These are phyloP conservation scores for Paramecium octaurelia DNA, from an alignment of 73 alveolate species.

Conservation along the genomic window DNA sequence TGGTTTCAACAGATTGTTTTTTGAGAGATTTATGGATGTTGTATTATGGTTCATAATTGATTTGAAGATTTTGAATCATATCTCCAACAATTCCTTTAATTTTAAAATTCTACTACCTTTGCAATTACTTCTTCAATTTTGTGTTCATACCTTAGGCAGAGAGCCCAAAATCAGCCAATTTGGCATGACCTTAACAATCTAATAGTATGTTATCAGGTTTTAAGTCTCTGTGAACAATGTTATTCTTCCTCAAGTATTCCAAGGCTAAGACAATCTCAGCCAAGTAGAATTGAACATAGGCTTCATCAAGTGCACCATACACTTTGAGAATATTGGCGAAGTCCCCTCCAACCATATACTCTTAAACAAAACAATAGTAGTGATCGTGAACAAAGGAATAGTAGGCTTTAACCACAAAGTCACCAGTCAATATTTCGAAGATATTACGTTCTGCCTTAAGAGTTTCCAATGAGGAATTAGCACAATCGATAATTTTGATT, in stretches of 20 bases:
- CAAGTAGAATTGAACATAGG: constrained; percentile 58
- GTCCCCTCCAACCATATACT: constrained; percentile 62
- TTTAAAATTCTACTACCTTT: not conserved
- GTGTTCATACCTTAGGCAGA: constrained; percentile 53
- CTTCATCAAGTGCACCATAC: constrained; percentile 49
- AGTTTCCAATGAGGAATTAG: constrained; percentile 42
- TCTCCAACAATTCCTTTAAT: not conserved
- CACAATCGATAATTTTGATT: constrained; percentile 71
- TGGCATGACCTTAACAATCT: constrained; percentile 64
- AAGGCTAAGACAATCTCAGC: constrained; percentile 69
- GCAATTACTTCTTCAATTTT: constrained; percentile 14
- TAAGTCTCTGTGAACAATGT: constrained; percentile 73
- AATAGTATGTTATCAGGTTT: constrained; percentile 74
- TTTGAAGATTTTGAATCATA: not conserved
- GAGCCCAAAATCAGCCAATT: constrained; percentile 77
- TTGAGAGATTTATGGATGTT: not conserved
- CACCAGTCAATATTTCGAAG: constrained; percentile 57
- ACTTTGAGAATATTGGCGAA: constrained; percentile 50
- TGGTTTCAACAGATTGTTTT: constrained; percentile 16
- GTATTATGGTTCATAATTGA: not conserved
- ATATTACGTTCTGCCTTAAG: constrained; percentile 55
- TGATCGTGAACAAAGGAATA: constrained; percentile 58
- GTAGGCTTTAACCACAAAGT: constrained; percentile 58
- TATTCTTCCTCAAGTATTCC: constrained; percentile 62
- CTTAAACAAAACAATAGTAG: constrained; percentile 55